Evolutionary conservation across 2,329 filamentous ascomycete genomes (phyloP).

Genomic region (Ceratocystis cacaofunesta): DNA sequence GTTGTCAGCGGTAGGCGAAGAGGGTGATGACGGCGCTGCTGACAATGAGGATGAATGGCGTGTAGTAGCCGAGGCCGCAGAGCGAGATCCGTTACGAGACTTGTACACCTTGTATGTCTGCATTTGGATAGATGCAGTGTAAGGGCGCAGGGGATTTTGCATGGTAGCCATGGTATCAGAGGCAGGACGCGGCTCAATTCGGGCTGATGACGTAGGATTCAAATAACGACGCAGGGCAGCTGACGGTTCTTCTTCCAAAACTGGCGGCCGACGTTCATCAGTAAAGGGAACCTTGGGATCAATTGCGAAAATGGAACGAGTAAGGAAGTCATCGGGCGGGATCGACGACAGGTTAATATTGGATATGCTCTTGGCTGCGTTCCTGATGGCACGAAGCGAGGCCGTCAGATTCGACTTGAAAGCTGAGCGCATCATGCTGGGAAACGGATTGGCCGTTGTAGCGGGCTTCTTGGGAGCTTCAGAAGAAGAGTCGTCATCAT

Average conservation of each 20-base stretch:
- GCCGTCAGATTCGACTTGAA: conserved; percentile 58
- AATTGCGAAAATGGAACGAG: conserved; percentile 51
- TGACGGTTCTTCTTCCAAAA: conserved; percentile 48
- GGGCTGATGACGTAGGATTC: conserved; percentile 36
- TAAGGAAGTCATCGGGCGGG: conserved; percentile 51
- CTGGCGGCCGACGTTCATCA: conserved; percentile 50
- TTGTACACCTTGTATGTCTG: conserved; percentile 51
- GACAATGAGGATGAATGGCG: conserved; percentile 24
- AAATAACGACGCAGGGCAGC: conserved; percentile 52
- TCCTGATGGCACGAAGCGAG: conserved; percentile 48
- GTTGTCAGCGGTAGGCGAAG: conserved; percentile 1
- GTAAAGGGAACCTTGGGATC: conserved; percentile 52
- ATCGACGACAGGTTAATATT: conserved; percentile 47
- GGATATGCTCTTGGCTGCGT: conserved; percentile 49
- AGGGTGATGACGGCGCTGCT: conserved; percentile 20
- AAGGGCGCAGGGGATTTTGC: conserved; percentile 26
- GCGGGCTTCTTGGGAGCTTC: not conserved
- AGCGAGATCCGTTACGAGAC: conserved; percentile 27
- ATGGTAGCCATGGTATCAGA: conserved; percentile 20
- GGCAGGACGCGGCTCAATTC: conserved; percentile 16
- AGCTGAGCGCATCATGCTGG: conserved; percentile 24
- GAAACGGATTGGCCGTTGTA: conserved; percentile 7
- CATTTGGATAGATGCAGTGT: conserved; percentile 56
- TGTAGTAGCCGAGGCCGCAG: conserved; percentile 21
- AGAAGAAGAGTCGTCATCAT: not conserved